These are phyloP conservation scores for Eimeria maxima DNA, from an alignment of 169 alveolate species.

Conservation along the genomic window DNA sequence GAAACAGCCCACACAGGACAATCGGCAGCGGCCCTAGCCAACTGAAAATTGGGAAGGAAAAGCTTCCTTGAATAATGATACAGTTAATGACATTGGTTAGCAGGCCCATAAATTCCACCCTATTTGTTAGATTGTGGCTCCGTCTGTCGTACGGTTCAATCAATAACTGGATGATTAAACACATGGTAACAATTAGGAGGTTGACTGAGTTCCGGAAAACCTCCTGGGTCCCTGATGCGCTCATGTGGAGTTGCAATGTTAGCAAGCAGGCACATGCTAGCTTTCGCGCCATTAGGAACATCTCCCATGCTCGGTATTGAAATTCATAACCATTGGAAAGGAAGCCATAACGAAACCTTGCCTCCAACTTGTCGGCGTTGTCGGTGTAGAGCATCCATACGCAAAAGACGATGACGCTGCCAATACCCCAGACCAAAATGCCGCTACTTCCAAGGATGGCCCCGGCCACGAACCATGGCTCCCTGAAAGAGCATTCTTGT, in stretches of 20 bases:
- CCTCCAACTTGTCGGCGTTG: conserved; percentile 68
- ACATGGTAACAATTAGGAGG: conserved; percentile 72
- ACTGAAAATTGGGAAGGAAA: conserved; percentile 70
- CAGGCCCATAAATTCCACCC: conserved; percentile 81
- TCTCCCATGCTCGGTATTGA: conserved; percentile 82
- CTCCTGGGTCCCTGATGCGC: conserved; percentile 81
- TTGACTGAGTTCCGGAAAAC: conserved; percentile 79
- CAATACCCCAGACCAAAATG: conserved; percentile 77
- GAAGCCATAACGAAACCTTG: conserved; percentile 76
- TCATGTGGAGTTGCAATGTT: conserved; percentile 73
- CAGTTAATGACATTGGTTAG: conserved; percentile 77
- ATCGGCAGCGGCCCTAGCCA: conserved; percentile 82
- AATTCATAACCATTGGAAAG: conserved; percentile 80
- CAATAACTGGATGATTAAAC: conserved; percentile 74
- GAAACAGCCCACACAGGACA: conserved; percentile 48
- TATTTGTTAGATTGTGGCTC: conserved; percentile 82
- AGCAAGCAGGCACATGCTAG: conserved; percentile 69
- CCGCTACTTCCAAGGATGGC: conserved; percentile 61
- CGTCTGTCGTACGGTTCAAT: conserved; percentile 83
- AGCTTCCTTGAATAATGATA: conserved; percentile 82
- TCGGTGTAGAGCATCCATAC: conserved; percentile 68
- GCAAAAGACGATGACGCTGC: conserved; percentile 69
- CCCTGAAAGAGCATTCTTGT: conserved; percentile 65
- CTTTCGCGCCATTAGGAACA: conserved; percentile 76
- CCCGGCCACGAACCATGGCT: conserved; percentile 80